Percentiles rank a stretch among this genome's conserved stretches.
phyloP scores from a whole-genome alignment of 2,329 filamentous ascomycete species.

The Exophiala calicioides region DNA sequence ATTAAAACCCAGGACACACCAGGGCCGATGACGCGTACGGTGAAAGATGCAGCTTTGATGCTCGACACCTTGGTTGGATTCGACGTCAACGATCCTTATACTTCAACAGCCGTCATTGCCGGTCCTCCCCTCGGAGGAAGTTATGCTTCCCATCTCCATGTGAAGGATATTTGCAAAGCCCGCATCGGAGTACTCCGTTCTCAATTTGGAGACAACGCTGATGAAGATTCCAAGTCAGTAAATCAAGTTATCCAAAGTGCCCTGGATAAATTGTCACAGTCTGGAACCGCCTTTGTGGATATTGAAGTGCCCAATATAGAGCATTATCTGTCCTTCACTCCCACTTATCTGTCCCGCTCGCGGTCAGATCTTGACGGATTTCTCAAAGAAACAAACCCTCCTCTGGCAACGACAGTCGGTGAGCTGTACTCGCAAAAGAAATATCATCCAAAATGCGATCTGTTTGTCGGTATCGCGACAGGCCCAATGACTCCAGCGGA shows the following conservation, averaged over 20 bases:
- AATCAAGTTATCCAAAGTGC: constrained; percentile 12
- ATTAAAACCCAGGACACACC: constrained; percentile 20
- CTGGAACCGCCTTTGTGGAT: constrained; percentile 13
- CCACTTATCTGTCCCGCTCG: constrained; percentile 15
- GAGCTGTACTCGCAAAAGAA: constrained; percentile 11
- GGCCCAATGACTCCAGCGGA: constrained; percentile 8
- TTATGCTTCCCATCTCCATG: constrained; percentile 10
- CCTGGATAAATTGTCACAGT: constrained; percentile 9
- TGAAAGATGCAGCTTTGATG: constrained; percentile 19
- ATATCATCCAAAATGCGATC: constrained; percentile 16
- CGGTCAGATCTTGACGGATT: constrained; percentile 20
- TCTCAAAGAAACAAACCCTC: constrained; percentile 13
- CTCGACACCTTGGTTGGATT: constrained; percentile 17
- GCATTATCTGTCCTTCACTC: constrained; percentile 6
- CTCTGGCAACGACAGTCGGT: constrained; percentile 11
- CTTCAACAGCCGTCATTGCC: constrained; percentile 11
- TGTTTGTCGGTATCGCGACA: constrained; percentile 17
- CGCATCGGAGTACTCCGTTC: constrained; percentile 13
- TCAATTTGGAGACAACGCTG: constrained; percentile 11
- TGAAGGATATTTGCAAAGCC: constrained; percentile 11
- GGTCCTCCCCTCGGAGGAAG: constrained; percentile 9
- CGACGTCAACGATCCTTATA: constrained; percentile 17
- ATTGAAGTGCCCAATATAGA: constrained; percentile 14
- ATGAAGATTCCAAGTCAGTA: constrained; percentile 6
- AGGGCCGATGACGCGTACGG: constrained; percentile 20